Base-by-base conservation (phyloP, 2,329 filamentous ascomycete species). In the Nannizzia gypsea region DNA sequence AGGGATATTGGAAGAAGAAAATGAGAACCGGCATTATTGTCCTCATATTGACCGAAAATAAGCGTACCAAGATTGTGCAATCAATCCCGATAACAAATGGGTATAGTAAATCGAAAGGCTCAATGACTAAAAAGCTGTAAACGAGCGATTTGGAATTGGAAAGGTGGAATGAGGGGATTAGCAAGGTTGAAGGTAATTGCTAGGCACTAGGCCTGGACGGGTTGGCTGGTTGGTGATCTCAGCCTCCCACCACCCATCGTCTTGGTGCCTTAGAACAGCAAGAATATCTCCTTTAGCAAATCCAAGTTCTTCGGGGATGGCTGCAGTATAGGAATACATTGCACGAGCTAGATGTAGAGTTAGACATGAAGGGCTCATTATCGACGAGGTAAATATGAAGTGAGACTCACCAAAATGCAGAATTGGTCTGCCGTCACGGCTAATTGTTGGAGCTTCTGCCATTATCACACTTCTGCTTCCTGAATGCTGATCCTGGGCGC, bases 191-290 rank as follows among this genome's bases (percentile, higher is more conserved):
- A 87, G 70, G 67, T 87, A 87, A 71, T 87, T 87, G 65, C 82
- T 85, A 2, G 84, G 84, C 57, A 87, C 84, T 65, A 87, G 73
- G 24, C 84, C 84, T 15, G 80, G 72, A 59, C 67, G 71, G 42
- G 68, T 65, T n/a, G 70, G 71, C 44, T 75, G 71, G 6, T 78
- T 78, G 52, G 91, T 88, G 44, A 96, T 83, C 73, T 96, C 92
- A 11, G 95, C 95, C 76, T 99, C 93, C 93, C 95, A 99, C 93
- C 93, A 99, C 20, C 93, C 93, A 70, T 99, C 93, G 71, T 99
- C 93, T 74, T 99, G 93, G 68, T 95, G 84, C 62, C 91, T 82
- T 54, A 96, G 78, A 13, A 99, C 85, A 1, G 92, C 90, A 13
- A 99, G 79, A 61, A 92, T 84, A 70, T 99, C 95, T 55, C 91